These are phyloP conservation scores for Mucor saturninus DNA, from an alignment of 371 early-diverging fungal genomes.

Conservation along the genomic window DNA sequence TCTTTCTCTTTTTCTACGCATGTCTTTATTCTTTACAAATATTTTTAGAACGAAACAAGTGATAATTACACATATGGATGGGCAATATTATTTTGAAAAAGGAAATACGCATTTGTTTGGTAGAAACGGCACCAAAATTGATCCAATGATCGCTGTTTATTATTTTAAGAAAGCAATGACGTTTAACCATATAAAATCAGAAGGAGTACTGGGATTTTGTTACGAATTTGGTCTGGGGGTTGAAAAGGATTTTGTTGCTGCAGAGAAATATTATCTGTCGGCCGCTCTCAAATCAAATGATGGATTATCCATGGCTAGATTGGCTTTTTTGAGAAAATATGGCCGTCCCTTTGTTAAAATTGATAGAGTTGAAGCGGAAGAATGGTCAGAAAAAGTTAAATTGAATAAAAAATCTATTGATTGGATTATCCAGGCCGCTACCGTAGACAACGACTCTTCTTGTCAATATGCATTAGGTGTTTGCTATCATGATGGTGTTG, in stretches of 20 bases:
- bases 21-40: slow-evolving; percentile 7
- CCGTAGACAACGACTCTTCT: slow-evolving; percentile 38
- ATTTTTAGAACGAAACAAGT: slow-evolving; percentile 16
- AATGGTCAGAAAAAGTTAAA: slow-evolving; percentile 49
- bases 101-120: slow-evolving; percentile 64
- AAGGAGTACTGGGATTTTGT: slow-evolving; percentile 64
- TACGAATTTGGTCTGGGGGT: slow-evolving; percentile 81
- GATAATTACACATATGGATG: slow-evolving; percentile 13
- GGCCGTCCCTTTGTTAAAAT: slow-evolving; percentile 75
- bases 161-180: slow-evolving; percentile 52
- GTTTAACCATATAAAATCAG: slow-evolving; percentile 45
- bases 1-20: slow-evolving; percentile 12
- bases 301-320: slow-evolving; percentile 62
- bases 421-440: slow-evolving; percentile 67
- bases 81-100: slow-evolving; percentile 41
- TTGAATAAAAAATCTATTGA: slow-evolving; percentile 43
- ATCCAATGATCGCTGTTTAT: slow-evolving; percentile 48
- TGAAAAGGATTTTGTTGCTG: slow-evolving; percentile 48
- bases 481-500: slow-evolving; percentile 75
- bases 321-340: slow-evolving; percentile 77
- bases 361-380: slow-evolving; percentile 69
- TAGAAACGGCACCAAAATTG: slow-evolving; percentile 40
- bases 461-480: slow-evolving; percentile 64
- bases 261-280: slow-evolving; percentile 61
- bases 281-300: slow-evolving; percentile 43